phyloP scores from a whole-genome alignment of 208 protist species.

The Tritrichomonas musculus region DNA sequence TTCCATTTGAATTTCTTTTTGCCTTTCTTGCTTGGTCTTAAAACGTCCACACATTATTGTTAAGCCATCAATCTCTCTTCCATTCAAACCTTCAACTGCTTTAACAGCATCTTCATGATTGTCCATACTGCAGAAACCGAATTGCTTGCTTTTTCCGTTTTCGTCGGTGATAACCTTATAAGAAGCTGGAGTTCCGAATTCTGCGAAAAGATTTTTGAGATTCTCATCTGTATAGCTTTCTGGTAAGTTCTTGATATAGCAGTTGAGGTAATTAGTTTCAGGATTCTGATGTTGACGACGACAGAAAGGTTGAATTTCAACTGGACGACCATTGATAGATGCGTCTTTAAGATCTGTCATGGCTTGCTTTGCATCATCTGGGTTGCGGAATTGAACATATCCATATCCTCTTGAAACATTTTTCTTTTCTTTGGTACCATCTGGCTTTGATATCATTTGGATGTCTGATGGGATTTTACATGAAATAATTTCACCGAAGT shows the following conservation, averaged over 20 bases:
- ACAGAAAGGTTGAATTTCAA: not conserved
- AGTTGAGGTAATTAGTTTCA: not conserved
- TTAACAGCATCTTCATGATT: conserved; percentile 40
- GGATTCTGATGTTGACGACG: not conserved
- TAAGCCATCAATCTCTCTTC: conserved; percentile 59
- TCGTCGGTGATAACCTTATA: conserved; percentile 65
- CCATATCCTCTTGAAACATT: not conserved
- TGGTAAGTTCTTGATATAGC: not conserved
- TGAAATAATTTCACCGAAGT: not conserved
- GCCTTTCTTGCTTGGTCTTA: conserved; percentile 83
- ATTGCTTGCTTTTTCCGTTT: conserved; percentile 76
- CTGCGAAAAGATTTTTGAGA: not conserved
- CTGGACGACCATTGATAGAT: not conserved
- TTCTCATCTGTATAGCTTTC: not conserved
- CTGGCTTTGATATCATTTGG: not conserved
- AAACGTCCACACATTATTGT: conserved; percentile 77
- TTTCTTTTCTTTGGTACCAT: too few species aligned
- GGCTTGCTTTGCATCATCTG: not conserved
- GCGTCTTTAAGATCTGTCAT: not conserved
- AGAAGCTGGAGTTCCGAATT: not conserved
- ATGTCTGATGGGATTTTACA: not conserved
- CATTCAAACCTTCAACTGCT: conserved; percentile 59
- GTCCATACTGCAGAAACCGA: conserved; percentile 95
- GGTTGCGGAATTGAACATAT: not conserved
- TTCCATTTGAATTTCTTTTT: not conserved